Evolutionary conservation across 106 monocot genomes (phyloP), one percentile per base, ranked within the genome.

Genomic region (Dendrobium officinale): DNA sequence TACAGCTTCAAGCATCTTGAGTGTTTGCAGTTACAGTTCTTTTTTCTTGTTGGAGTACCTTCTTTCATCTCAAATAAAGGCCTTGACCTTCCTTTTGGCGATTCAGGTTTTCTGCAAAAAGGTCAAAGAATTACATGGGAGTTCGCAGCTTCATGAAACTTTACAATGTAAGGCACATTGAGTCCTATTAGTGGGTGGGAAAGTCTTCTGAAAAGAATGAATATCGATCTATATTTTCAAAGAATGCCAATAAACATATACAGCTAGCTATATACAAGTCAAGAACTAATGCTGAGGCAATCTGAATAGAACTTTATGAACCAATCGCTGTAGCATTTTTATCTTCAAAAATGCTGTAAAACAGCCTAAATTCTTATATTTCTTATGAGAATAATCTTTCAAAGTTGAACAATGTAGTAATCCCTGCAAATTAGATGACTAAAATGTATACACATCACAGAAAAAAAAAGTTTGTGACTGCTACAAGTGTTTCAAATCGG

Each of bases 1-100:
- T 94, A 98, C 97, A 98, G 77, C 78, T 98, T 98, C 85, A 98
- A 86, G 84, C 97, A 98, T 87, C 77, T 90, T 20, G 97, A 98
- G 75, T 98, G 87, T 84, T 88, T 94, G 80, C 97, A 98, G 80
- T 98, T 98, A 86, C 97, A 98, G 77, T 93, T 90, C 83, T 92
- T 98, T 79, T 92, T 89, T 80, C 87, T 92, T 79, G 92, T 92
- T 59, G 97, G 97, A 40, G 92, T 98, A 42, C 89, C 89, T 80
- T 98, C 91, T 88, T 98, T 98, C 31, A 80, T 85, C 79, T 98
- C 97, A 89, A 85, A 87, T 24, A 81, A 48, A 47, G 83, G 79
- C 26, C 92, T 82, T 79, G 87, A 67, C 8, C 88, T 87, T 84
- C 85, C 76, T 66, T 91, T 94, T 31, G 97, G 97, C 2, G 97